Conservation (phyloP, 768 basidiomycete genomes). For the Suillus decipiens region DNA sequence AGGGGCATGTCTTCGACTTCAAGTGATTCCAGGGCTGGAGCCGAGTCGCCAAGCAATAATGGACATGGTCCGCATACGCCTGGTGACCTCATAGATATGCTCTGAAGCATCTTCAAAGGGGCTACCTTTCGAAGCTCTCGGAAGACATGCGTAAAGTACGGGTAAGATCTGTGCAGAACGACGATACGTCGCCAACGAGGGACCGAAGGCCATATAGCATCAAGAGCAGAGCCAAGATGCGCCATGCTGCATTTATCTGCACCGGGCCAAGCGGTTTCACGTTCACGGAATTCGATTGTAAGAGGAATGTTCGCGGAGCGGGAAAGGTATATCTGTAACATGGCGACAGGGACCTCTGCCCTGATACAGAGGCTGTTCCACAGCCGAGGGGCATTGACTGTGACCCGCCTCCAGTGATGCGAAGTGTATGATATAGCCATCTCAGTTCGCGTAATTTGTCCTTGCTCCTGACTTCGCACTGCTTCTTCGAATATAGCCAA, state of each 20-base stretch:
- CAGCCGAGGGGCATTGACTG: constrained; percentile 1
- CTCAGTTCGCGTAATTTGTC: not conserved
- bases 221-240: not conserved
- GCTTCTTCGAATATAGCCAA: constrained; percentile 10
- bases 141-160: constrained; percentile 7
- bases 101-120: constrained; percentile 7
- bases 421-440: constrained; percentile 9
- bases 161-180: constrained; percentile 7
- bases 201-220: not conserved
- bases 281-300: constrained; percentile 4
- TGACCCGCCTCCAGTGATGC: constrained; percentile 5
- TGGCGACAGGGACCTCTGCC: constrained; percentile 1
- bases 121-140: constrained; percentile 2
- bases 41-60: not conserved
- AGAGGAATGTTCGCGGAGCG: constrained; percentile 5
- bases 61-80: constrained; percentile 5
- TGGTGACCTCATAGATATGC: constrained; percentile 5
- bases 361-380: constrained; percentile 8
- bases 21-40: constrained; percentile 3
- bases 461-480: constrained; percentile 3
- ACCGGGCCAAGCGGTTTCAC: not conserved
- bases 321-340: not conserved
- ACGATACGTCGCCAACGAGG: constrained; percentile 6
- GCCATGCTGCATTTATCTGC: constrained; percentile 8
- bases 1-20: constrained; percentile 8